Conservation (phyloP, 192 early-diverging fungal species). For the Coemansia sp. region DNA sequence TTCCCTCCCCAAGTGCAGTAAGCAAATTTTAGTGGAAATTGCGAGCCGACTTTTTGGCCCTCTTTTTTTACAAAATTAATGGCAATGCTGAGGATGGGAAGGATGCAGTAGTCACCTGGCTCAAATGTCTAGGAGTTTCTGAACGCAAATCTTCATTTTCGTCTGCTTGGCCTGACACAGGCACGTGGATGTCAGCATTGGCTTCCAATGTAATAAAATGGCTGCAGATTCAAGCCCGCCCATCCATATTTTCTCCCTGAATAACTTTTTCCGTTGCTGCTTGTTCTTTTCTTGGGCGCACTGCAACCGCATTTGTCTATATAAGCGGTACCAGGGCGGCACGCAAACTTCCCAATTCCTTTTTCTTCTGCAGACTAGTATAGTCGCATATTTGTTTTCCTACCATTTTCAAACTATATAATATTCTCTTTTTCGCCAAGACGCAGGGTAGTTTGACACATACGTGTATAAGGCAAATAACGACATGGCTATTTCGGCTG, state of each 20-base stretch:
- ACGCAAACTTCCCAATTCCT: background rate
- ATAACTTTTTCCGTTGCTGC: background rate
- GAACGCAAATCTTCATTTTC: background rate
- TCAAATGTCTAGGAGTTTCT: background rate
- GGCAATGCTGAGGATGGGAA: background rate
- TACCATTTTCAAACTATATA: background rate
- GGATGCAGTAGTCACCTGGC: slow-evolving; percentile 1
- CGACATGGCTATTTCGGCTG: slow-evolving; percentile 36
- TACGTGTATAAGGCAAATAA: background rate
- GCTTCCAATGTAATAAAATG: background rate
- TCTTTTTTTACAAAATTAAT: slow-evolving; percentile 1
- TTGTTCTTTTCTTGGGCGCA: background rate
- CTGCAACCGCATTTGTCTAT: background rate
- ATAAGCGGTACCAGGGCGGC: slow-evolving; percentile 2
- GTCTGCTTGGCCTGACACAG: background rate
- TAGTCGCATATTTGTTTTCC: slow-evolving; percentile 1
- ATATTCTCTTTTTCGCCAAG: background rate
- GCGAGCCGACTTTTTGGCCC: background rate
- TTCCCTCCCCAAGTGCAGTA: background rate
- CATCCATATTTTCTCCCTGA: background rate
- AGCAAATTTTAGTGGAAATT: background rate
- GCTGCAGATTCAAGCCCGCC: background rate
- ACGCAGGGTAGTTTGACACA: background rate
- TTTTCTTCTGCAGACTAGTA: background rate
- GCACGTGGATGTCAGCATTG: slow-evolving; percentile 12